These are phyloP conservation scores for Tricholoma furcatifolium DNA, from an alignment of 768 basidiomycete species.

Conservation along the genomic window DNA sequence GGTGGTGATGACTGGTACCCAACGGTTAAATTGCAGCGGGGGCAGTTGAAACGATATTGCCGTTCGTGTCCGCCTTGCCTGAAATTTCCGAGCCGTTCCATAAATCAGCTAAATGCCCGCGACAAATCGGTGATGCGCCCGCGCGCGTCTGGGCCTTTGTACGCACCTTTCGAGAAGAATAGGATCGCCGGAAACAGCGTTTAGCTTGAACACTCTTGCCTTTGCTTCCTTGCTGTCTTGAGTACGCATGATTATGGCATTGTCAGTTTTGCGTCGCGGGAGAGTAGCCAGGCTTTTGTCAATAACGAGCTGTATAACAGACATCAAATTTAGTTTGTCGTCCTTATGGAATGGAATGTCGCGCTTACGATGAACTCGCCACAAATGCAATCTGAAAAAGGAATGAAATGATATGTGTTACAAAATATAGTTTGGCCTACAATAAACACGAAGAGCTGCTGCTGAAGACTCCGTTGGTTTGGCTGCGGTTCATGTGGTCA, in stretches of 20 bases:
- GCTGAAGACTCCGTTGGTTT: constrained; percentile 78
- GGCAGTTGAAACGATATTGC: constrained; percentile 71
- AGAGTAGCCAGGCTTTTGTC: constrained; percentile 70
- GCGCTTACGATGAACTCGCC: constrained; percentile 79
- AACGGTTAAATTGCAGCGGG: constrained; percentile 63
- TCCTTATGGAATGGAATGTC: not conserved
- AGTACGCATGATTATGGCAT: constrained; percentile 75
- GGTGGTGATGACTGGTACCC: constrained; percentile 80
- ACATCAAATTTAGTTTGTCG: not conserved
- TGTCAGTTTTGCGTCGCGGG: constrained; percentile 75
- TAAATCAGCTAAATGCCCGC: not conserved
- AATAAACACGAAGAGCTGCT: constrained; percentile 78
- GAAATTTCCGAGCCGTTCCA: constrained; percentile 10
- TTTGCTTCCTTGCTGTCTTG: constrained; percentile 58
- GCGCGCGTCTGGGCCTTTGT: not conserved
- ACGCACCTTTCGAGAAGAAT: constrained; percentile 77
- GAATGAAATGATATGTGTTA: constrained; percentile 9
- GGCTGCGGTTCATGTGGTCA: constrained; percentile 38
- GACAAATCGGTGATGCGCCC: too few species aligned
- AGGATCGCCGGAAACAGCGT: constrained; percentile 66
- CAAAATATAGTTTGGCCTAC: constrained; percentile 39
- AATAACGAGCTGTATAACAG: constrained; percentile 64
- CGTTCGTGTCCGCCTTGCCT: constrained; percentile 72
- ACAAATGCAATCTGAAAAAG: constrained; percentile 72
- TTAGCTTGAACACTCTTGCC: constrained; percentile 83